Evolutionary conservation across 1,284 basidiomycete species (phyloP).

Genomic region (Apiotrichum brassicae): DNA sequence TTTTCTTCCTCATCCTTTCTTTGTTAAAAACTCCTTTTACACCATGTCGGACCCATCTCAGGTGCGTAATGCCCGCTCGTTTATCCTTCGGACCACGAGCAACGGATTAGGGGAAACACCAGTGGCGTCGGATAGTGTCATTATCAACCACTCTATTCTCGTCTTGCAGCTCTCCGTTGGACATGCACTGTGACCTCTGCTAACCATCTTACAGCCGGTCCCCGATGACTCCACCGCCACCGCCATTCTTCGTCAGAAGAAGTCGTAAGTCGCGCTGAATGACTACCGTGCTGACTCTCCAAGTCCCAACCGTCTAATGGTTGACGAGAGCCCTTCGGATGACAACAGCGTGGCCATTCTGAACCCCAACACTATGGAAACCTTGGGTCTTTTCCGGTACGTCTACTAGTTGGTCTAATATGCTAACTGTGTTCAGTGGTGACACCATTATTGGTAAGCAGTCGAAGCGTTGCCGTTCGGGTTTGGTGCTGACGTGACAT

Average conservation of each 20-base stretch:
- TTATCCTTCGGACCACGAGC: no score
- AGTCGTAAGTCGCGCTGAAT: slow-evolving; percentile 64
- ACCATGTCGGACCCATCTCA: slow-evolving; percentile 22
- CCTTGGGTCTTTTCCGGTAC: slow-evolving; percentile 85
- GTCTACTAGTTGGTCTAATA: slow-evolving; percentile 16
- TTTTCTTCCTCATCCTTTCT: neutral
- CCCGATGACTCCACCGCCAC: slow-evolving; percentile 59
- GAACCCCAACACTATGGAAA: slow-evolving; percentile 95
- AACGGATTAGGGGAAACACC: no score
- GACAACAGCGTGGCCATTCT: slow-evolving; percentile 87
- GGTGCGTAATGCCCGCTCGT: no score
- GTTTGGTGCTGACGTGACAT: slow-evolving; percentile 27
- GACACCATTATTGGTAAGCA: slow-evolving; percentile 42
- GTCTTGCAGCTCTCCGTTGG: neutral
- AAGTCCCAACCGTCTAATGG: slow-evolving; percentile 89
- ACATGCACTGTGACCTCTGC: neutral
- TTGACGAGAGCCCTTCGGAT: slow-evolving; percentile 83
- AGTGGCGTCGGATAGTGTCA: no score
- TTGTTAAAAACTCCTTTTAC: neutral
- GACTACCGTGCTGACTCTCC: slow-evolving; percentile 13
- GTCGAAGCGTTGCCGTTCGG: neutral
- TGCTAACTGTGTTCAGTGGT: slow-evolving; percentile 19
- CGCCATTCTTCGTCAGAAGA: slow-evolving; percentile 89
- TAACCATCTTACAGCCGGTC: slow-evolving; percentile 21
- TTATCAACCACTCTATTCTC: no score